Evolutionary conservation across 1,284 basidiomycete species (phyloP).

Genomic region (Ceratobasidium sp.): DNA sequence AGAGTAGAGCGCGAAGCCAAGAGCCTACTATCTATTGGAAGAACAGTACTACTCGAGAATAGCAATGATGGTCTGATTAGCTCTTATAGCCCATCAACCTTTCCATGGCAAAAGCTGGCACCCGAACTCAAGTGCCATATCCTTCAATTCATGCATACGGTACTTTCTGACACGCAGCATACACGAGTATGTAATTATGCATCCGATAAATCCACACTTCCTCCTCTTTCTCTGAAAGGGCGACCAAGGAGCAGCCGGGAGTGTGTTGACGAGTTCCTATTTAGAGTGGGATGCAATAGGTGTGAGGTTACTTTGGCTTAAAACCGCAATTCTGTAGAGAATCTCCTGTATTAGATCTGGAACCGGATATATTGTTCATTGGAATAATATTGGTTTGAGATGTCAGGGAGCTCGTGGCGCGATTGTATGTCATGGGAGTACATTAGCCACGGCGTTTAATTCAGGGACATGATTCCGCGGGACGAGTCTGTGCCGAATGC

Average conservation of each 20-base stretch:
- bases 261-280: conserved; percentile 24
- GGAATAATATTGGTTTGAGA: too few species aligned
- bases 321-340: neutral
- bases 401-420: too few species aligned
- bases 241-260: conserved; percentile 5
- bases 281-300: conserved; percentile 32
- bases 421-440: too few species aligned
- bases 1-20: conserved; percentile 29
- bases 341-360: neutral
- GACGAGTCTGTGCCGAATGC: conserved; percentile 14
- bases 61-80: neutral
- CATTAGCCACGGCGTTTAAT: conserved; percentile 38
- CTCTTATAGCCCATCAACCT: neutral
- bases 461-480: conserved; percentile 39
- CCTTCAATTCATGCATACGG: conserved; percentile 16
- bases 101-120: conserved; percentile 32
- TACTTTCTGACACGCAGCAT: conserved; percentile 30
- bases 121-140: conserved; percentile 29
- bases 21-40: conserved; percentile 5
- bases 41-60: neutral
- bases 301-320: neutral
- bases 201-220: conserved; percentile 22
- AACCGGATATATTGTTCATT: too few species aligned
- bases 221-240: neutral
- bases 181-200: conserved; percentile 33